These are phyloP conservation scores for Boletus sp. DNA, from an alignment of 768 basidiomycete species.

Conservation along the genomic window DNA sequence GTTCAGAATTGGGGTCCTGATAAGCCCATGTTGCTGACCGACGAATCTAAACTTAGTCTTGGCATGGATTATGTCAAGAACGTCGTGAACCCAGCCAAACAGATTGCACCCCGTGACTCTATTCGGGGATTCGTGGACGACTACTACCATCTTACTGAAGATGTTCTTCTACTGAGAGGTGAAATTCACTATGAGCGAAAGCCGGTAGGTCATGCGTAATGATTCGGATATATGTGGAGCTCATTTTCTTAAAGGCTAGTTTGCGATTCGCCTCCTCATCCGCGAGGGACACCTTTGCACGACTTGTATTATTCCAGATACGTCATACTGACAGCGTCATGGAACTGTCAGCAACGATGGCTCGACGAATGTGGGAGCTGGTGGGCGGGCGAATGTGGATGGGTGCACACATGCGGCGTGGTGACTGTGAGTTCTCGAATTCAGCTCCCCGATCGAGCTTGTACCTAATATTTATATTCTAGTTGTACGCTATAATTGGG, in stretches of 20 bases:
- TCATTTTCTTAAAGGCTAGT: conserved; percentile 28
- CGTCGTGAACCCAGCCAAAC: conserved; percentile 37
- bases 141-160: conserved; percentile 32
- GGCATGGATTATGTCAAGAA: conserved; percentile 45
- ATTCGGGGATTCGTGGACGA: conserved; percentile 43
- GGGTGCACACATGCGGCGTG: conserved; percentile 44
- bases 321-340: conserved; percentile 28
- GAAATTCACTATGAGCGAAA: conserved; percentile 42
- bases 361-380: conserved; percentile 30
- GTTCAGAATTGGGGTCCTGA: conserved; percentile 7
- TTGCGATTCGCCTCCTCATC: conserved; percentile 33
- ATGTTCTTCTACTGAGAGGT: conserved; percentile 41
- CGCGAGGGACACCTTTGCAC: conserved; percentile 33
- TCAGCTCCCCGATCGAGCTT: no score
- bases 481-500: conserved; percentile 37
- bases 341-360: conserved; percentile 32
- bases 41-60: conserved; percentile 25
- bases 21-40: conserved; percentile 5
- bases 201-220: conserved; percentile 28
- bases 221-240: background rate
- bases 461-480: background rate
- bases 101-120: conserved; percentile 35
- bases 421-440: conserved; percentile 35
- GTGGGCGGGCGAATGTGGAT: conserved; percentile 39
- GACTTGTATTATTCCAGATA: conserved; percentile 32